A percentile compares a stretch with the other conserved stretches of the same genome.
phyloP scores from a whole-genome alignment of 805 yeast genomes.

The Suhomyces sp. region DNA sequence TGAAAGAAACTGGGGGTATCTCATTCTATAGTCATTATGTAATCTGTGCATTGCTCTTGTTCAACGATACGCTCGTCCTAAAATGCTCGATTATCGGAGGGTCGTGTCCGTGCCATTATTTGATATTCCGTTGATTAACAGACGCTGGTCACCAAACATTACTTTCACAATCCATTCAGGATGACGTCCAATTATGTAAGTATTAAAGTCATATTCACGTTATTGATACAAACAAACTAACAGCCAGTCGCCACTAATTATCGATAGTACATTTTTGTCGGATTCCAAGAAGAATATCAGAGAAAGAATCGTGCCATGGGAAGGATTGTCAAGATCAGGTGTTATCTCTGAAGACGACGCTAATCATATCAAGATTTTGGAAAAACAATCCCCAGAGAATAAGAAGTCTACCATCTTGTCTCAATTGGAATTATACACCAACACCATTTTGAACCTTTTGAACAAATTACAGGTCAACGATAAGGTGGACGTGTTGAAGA shows the following conservation, averaged over 20 bases:
- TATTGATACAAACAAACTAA: not conserved
- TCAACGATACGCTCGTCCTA: not conserved
- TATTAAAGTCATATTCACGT: not conserved
- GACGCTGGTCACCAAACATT: not conserved
- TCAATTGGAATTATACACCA: constrained; percentile 51
- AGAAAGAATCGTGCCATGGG: constrained; percentile 88
- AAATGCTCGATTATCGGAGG: not conserved
- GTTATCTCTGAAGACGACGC: constrained; percentile 69
- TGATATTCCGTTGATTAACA: not conserved
- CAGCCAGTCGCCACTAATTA: constrained; percentile 30
- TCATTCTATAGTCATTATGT: too few species aligned
- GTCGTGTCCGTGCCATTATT: constrained; percentile 1
- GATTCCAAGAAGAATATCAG: constrained; percentile 67
- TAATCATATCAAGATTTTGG: constrained; percentile 51
- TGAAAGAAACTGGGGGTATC: not conserved
- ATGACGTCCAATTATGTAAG: not conserved
- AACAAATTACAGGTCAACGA: constrained; percentile 40
- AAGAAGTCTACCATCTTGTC: constrained; percentile 39
- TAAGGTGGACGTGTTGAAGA: constrained; percentile 65
- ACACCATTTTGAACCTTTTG: constrained; percentile 53
- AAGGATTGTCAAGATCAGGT: constrained; percentile 75
- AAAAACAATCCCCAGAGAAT: constrained; percentile 44
- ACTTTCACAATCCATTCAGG: not conserved
- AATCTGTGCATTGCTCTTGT: not conserved
- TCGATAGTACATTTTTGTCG: constrained; percentile 65